phyloP scores from a whole-genome alignment of 768 basidiomycete species.

The Amanita rimosa region DNA sequence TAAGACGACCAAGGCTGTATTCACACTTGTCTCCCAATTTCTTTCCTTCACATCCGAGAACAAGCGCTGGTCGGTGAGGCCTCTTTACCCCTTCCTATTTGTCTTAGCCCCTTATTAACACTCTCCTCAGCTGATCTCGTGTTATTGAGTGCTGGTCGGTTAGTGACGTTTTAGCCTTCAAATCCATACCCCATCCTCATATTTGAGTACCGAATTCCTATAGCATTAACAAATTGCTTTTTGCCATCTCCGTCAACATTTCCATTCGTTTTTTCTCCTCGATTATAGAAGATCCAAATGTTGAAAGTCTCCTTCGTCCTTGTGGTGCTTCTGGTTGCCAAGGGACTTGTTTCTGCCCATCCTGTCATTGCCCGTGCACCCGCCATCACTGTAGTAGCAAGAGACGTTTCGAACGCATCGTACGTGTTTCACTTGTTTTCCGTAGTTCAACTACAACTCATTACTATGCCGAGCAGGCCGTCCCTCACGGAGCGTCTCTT shows the following conservation, averaged over 20 bases:
- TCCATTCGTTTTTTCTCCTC: background rate
- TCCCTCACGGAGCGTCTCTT: too few species aligned
- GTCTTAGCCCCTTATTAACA: too few species aligned
- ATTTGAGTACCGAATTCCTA: too few species aligned
- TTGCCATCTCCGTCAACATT: background rate
- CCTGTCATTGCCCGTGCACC: background rate
- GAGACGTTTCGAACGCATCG: background rate
- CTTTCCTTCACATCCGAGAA: too few species aligned
- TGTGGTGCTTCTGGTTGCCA: background rate
- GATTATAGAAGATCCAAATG: background rate
- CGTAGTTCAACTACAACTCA: background rate
- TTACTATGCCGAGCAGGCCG: background rate
- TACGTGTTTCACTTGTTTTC: background rate
- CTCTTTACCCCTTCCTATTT: too few species aligned
- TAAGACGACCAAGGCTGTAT: too few species aligned
- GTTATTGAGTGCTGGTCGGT: slow-evolving; percentile 1
- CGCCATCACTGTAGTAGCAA: background rate
- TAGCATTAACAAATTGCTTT: background rate
- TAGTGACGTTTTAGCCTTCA: background rate
- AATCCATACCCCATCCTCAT: too few species aligned
- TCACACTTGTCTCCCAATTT: too few species aligned
- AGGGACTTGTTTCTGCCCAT: background rate
- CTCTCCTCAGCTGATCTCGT: background rate
- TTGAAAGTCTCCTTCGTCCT: background rate
- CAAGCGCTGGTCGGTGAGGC: background rate